These are phyloP conservation scores for Schwanniomyces vanrijiae DNA, from an alignment of 805 yeast species.

Conservation along the genomic window DNA sequence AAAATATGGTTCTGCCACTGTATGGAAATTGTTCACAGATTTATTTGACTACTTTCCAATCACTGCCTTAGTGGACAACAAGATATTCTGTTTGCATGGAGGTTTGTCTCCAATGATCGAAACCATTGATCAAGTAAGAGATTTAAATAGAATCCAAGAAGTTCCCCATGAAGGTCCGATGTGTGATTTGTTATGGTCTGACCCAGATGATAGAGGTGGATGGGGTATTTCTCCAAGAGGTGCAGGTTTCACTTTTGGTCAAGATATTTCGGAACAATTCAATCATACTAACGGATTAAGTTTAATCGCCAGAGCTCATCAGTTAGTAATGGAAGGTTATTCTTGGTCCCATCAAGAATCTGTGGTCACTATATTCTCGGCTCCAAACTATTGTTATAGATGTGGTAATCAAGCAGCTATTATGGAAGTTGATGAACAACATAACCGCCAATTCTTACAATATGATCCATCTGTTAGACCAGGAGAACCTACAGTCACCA, in stretches of 20 bases:
- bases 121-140: constrained; percentile 88
- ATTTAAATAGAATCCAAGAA: constrained; percentile 87
- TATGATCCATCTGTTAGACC: constrained; percentile 97
- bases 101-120: constrained; percentile 95
- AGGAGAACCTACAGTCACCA: constrained; percentile 95
- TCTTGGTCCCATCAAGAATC: constrained; percentile 93
- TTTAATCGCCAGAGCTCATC: constrained; percentile 92
- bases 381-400: constrained; percentile 95
- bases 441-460: constrained; percentile 87
- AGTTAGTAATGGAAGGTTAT: constrained; percentile 96
- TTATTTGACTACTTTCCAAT: constrained; percentile 90
- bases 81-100: constrained; percentile 90
- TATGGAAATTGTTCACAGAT: constrained; percentile 91
- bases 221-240: constrained; percentile 99
- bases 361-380: constrained; percentile 91
- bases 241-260: constrained; percentile 98
- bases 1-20: constrained; percentile 88
- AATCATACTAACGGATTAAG: constrained; percentile 86
- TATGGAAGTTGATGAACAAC: constrained; percentile 96
- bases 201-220: constrained; percentile 96
- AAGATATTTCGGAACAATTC: constrained; percentile 89
- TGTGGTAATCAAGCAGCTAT: constrained; percentile 98
- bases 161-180: constrained; percentile 98
- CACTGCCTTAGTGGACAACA: constrained; percentile 88
- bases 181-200: constrained; percentile 97